Evolutionary conservation across 352 stramenopile genomes (phyloP).

Genomic region (Pythium aquatile): DNA sequence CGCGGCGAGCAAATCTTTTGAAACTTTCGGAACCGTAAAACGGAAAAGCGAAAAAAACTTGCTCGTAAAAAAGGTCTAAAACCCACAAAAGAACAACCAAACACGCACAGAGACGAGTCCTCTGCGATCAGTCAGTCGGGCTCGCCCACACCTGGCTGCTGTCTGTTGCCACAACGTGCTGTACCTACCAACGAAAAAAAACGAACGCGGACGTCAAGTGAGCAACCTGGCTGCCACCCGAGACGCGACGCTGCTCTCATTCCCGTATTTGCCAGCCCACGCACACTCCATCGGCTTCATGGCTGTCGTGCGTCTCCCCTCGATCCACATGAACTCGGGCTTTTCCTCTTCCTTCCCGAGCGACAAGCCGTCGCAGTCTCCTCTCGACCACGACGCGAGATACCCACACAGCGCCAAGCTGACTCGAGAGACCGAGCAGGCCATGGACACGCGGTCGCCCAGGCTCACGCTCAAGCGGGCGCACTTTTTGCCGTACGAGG

Average conservation of each 20-base stretch:
- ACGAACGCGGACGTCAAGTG: conserved; percentile 8
- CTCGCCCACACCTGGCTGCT: not conserved
- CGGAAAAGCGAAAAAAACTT: not conserved
- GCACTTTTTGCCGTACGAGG: conserved; percentile 6
- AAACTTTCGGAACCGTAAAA: not conserved
- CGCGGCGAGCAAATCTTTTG: not conserved
- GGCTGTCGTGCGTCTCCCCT: conserved; percentile 18
- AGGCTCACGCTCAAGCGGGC: conserved; percentile 13
- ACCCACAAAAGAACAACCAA: conserved; percentile 2
- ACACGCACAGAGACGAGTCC: conserved; percentile 4
- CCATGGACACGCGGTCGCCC: conserved; percentile 10
- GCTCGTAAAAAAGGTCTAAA: not conserved
- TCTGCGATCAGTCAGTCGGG: conserved; percentile 1
- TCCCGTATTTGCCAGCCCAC: conserved; percentile 1
- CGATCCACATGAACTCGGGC: conserved; percentile 23
- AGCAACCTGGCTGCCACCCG: not conserved
- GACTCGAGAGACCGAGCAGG: conserved; percentile 1
- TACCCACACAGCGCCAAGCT: not conserved
- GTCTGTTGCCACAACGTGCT: conserved; percentile 2
- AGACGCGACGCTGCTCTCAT: not conserved
- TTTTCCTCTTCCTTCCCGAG: conserved; percentile 8
- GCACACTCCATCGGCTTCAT: conserved; percentile 9
- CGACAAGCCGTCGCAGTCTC: conserved; percentile 1
- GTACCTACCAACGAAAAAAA: conserved; percentile 7
- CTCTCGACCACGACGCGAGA: not conserved